These are phyloP conservation scores for Agrocybe chaxingu DNA, from an alignment of 768 basidiomycete genomes.

Conservation along the genomic window DNA sequence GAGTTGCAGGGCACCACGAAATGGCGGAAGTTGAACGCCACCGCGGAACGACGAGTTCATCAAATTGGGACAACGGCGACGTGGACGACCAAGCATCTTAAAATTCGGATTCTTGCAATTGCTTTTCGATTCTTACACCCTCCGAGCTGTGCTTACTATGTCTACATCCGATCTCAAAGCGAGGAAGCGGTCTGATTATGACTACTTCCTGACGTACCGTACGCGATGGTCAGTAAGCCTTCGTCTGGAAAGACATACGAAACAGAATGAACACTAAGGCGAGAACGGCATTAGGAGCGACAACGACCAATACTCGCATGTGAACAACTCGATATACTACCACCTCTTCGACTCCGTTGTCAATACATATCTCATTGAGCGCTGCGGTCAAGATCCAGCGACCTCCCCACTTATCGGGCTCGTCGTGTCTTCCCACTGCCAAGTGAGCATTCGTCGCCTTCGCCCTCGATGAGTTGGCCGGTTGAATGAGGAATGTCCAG, in stretches of 20 bases:
- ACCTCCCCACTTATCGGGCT: conserved; percentile 61
- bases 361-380: conserved; percentile 73
- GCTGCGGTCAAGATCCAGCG: conserved; percentile 54
- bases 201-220: conserved; percentile 56
- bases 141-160: conserved; percentile 13
- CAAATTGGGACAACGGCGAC: no score
- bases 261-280: neutral
- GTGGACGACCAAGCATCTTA: no score
- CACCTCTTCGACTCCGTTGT: conserved; percentile 80
- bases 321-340: conserved; percentile 81
- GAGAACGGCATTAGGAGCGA: conserved; percentile 55
- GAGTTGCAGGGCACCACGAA: no score
- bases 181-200: conserved; percentile 50
- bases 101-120: no score
- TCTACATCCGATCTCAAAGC: conserved; percentile 27
- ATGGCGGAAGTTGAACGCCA: no score
- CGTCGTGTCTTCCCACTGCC: conserved; percentile 74
- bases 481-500: conserved; percentile 22
- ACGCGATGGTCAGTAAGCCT: conserved; percentile 60
- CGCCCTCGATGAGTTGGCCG: neutral
- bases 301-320: conserved; percentile 82
- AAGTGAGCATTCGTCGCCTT: conserved; percentile 33
- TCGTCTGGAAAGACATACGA: neutral
- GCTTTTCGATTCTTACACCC: neutral
- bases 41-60: no score